phyloP scores from a whole-genome alignment of 2,329 filamentous ascomycete species.

The Neonectria neomacrospora region DNA sequence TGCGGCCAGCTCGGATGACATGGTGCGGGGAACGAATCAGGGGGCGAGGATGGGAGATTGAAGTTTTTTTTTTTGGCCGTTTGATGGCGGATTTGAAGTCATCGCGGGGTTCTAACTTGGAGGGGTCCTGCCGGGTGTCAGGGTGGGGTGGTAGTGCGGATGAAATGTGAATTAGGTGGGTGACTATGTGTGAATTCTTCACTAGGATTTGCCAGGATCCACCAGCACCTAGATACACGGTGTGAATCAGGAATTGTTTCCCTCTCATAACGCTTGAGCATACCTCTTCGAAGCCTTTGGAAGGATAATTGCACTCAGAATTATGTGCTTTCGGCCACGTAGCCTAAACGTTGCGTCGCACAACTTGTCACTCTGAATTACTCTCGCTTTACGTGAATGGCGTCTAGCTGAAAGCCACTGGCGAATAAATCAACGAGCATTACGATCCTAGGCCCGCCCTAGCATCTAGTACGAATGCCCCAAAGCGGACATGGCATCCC shows the following conservation, averaged over 20 bases:
- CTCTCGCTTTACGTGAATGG: not conserved
- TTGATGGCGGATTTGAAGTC: conserved; percentile 32
- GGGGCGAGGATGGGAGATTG: conserved; percentile 15
- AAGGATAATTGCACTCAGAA: not conserved
- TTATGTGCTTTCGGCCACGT: not conserved
- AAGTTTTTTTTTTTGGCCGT: conserved; percentile 18
- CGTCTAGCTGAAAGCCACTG: not conserved
- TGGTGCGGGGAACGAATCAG: conserved; percentile 40
- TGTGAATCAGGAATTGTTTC: not conserved
- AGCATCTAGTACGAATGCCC: not conserved
- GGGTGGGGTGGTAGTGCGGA: conserved; percentile 46
- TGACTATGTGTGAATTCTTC: conserved; percentile 8
- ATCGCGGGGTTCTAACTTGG: conserved; percentile 37
- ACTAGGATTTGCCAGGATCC: not conserved
- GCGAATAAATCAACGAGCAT: conserved; percentile 31
- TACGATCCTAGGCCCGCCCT: conserved; percentile 13
- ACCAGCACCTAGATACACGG: not conserved
- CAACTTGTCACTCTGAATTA: not conserved
- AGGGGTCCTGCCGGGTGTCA: conserved; percentile 39
- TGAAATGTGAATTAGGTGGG: not conserved
- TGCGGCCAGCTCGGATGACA: conserved; percentile 61
- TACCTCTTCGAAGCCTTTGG: not conserved
- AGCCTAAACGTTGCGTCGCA: not conserved
- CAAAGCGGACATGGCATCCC: not conserved
- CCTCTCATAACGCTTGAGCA: not conserved